Percentiles rank a stretch among this genome's conserved stretches.
Evolutionary conservation across 2,329 filamentous ascomycete genomes (phyloP).

Genomic region (Furcasterigmium sp.): DNA sequence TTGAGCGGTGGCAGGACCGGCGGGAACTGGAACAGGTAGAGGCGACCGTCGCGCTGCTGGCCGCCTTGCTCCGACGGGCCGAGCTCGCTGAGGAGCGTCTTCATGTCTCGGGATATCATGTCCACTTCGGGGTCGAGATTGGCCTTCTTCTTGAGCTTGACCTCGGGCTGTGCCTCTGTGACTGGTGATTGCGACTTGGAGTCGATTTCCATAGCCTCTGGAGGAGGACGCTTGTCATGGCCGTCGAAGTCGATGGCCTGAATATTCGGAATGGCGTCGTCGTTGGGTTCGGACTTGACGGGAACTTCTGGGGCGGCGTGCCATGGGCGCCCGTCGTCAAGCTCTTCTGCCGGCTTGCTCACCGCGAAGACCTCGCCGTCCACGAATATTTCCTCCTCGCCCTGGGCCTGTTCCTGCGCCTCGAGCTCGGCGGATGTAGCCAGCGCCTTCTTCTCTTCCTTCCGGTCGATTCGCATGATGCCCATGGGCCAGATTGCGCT

Average conservation of each 20-base stretch:
- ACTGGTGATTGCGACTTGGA: constrained; percentile 1
- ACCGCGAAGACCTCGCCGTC: constrained; percentile 23
- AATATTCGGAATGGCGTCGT: constrained; percentile 30
- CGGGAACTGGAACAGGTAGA: constrained; percentile 63
- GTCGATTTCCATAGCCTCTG: constrained; percentile 16
- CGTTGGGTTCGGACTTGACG: constrained; percentile 40
- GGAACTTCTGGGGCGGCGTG: constrained; percentile 31
- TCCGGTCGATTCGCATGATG: constrained; percentile 48
- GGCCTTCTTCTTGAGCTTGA: constrained; percentile 20
- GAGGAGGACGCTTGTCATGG: constrained; percentile 15
- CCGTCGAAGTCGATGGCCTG: constrained; percentile 36
- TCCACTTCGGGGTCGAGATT: constrained; percentile 30
- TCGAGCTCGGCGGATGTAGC: constrained; percentile 54
- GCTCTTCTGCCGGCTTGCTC: constrained; percentile 20
- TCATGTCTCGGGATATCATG: constrained; percentile 32
- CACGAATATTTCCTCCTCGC: constrained; percentile 42
- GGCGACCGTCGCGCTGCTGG: constrained; percentile 36
- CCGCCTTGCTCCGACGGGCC: constrained; percentile 22
- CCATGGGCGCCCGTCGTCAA: constrained; percentile 36
- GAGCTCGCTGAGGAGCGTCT: constrained; percentile 37
- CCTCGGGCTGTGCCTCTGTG: constrained; percentile 11
- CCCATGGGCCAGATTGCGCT: constrained; percentile 44
- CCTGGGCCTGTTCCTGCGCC: constrained; percentile 43
- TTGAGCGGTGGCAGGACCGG: constrained; percentile 54
- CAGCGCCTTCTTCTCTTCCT: constrained; percentile 47